Base-by-base conservation (phyloP, 306 rosid species). In the Lithocarpus polystachyus region DNA sequence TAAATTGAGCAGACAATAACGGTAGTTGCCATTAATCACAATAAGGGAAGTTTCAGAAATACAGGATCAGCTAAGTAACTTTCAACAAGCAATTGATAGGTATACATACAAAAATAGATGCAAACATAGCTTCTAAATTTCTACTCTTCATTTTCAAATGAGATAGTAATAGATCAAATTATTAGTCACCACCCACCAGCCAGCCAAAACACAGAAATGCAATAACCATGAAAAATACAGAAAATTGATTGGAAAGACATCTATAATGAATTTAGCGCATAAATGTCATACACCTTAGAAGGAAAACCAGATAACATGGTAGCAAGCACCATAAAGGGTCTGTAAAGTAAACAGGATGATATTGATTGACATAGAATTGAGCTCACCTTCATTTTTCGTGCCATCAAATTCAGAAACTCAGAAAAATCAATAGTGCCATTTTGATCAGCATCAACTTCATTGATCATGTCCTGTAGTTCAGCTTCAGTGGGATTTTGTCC, bases 391-490 rank as follows among this genome's bases (percentile, higher is more conserved):
- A 81, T 75, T 55, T 75, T 75, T 80, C 80, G 72, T 52, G 84
- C 80, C 84, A 81, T 81, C 84, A 81, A 60, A 59, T 81, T 81
- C 80, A 81, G 57, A 61, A 81, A 81, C 72, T 81, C 84, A 7
- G 80, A 75, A 56, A 81, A 81, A 33, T 81, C 84, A 19, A 81
- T 81, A 2, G 84, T 81, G 77, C 84, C 84, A 51, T 81, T 81
- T 69, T 81, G 80, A 11, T 81, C 80, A 69, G 80, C 80, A 81
- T 81, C 84, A 33, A 75, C 84, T 62, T 81, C 84, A 69, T 31
- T 81, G 79, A 81, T 81, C 84, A 81, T 81, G 60, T 81, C 80
- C 69, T 81, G 84, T 71, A 81, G 57, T 51, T 81, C 84, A 75
- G 80, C 84, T 60, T 75, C 80, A 2, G 80, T 75, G 64, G 84